Evolutionary conservation across 2,329 filamentous ascomycete genomes (phyloP), one percentile per base, ranked within the genome.

Genomic region (Exophiala lecanii-corni): DNA sequence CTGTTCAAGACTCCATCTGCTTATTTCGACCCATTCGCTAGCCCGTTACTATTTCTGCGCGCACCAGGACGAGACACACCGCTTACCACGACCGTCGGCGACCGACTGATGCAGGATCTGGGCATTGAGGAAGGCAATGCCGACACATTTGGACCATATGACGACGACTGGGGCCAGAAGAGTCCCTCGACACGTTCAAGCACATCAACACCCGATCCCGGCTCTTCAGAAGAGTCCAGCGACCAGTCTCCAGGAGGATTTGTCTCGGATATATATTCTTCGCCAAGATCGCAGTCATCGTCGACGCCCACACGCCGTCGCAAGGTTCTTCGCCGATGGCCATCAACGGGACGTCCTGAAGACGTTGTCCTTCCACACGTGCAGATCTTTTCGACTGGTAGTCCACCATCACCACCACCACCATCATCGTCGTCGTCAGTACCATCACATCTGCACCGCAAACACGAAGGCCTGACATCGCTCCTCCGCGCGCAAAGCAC

Each of bases 21-120:
- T 9, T 69, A 63, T 49, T 70, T 70, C 34, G 67, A 70, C 45
- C 50, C 65, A 0, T 71, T 70, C 43, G 66, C 68, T 0, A 68
- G 65, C 3, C 68, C 68, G 1, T 53, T 64, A 3, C 48, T 70
- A 5, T 67, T 70, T 36, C 59, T 71, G 6, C 62, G 68, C 16
- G 64, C 67, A 1, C 50, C 67, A 0, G 67, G 66, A 1, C 59
- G 62, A 38, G 63, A 68, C 32, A 62, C 62, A 4, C 67, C 54
- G 1, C 21, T 39, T 5, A 30, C 30, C 4, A 43, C 28, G 9
- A 46, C 43, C 2, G 34, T 45, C 1, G 41, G 41, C 16, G 41
- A 43, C 19, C 38, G 45, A 19, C 33, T 43, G 25, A 33, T 45
- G n/a, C 23, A 39, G 9, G 49, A 45, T n/a, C 31, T 50, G 17